These are phyloP conservation scores for Scedosporium aurantiacum DNA, from an alignment of 2,329 filamentous ascomycete genomes.

Conservation along the genomic window DNA sequence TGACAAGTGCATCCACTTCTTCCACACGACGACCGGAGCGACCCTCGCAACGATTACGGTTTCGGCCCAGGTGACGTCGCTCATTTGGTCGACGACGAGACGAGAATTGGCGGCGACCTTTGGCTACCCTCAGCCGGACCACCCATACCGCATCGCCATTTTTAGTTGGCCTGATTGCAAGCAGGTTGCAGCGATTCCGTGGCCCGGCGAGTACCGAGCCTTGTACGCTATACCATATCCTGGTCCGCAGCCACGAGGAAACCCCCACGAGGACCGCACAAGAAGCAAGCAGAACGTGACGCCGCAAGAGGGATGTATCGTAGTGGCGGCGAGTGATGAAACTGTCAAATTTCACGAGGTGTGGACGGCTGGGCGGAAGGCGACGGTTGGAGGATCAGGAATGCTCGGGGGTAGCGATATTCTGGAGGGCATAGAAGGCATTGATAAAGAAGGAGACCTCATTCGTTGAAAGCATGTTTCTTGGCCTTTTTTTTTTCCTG, in stretches of 20 bases:
- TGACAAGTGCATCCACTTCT: conserved; percentile 94
- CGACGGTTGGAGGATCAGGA: conserved; percentile 40
- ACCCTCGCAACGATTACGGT: conserved; percentile 85
- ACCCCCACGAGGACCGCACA: conserved; percentile 7
- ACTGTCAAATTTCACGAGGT: conserved; percentile 94
- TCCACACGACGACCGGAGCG: conserved; percentile 72
- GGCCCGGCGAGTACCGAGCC: conserved; percentile 67
- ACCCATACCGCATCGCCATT: conserved; percentile 78
- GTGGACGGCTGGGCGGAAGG: conserved; percentile 58
- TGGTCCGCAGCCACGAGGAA: conserved; percentile 25
- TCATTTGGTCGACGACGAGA: conserved; percentile 79
- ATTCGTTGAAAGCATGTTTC: conserved; percentile 52
- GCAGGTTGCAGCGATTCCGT: conserved; percentile 76
- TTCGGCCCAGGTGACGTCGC: conserved; percentile 80
- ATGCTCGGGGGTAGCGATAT: conserved; percentile 76
- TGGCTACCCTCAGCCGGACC: conserved; percentile 83
- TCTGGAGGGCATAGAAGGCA: conserved; percentile 68
- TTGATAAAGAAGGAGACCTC: conserved; percentile 61
- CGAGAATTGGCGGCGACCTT: conserved; percentile 90
- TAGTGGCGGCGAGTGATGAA: conserved; percentile 84
- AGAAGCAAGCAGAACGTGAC: conserved; percentile 11
- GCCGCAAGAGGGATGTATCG: conserved; percentile 51
- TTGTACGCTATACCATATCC: conserved; percentile 84
- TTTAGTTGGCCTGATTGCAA: conserved; percentile 91
- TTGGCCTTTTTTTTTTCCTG: not conserved